These are phyloP conservation scores for Hyphopichia pseudoburtonii DNA, from an alignment of 1,139 yeast genomes.

Conservation along the genomic window DNA sequence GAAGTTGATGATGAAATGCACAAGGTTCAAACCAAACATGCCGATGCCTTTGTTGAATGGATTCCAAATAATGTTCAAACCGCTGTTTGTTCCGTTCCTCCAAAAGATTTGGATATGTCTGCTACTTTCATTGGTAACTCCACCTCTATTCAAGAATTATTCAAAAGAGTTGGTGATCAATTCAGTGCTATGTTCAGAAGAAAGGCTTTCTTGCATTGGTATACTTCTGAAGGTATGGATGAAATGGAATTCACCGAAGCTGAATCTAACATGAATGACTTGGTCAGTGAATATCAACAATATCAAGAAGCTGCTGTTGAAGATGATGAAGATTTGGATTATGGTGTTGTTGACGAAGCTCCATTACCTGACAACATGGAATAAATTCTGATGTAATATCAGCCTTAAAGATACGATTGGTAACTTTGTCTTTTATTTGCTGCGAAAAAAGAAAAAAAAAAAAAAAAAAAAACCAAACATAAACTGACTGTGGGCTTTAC, in stretches of 20 bases:
- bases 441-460: slow-evolving; percentile 29
- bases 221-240: slow-evolving; percentile 94
- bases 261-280: slow-evolving; percentile 76
- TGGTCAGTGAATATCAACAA: slow-evolving; percentile 88
- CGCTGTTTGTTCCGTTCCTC: slow-evolving; percentile 88
- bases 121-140: slow-evolving; percentile 93
- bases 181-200: slow-evolving; percentile 91
- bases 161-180: slow-evolving; percentile 87
- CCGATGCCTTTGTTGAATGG: slow-evolving; percentile 90
- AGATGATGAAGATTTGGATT: slow-evolving; percentile 70
- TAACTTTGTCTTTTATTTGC: slow-evolving; percentile 4
- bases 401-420: slow-evolving; percentile 2
- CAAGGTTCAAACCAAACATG: slow-evolving; percentile 78
- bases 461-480: slow-evolving; percentile 4
- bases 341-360: slow-evolving; percentile 59
- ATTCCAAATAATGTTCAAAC: slow-evolving; percentile 96
- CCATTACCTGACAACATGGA: slow-evolving; percentile 57
- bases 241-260: slow-evolving; percentile 93
- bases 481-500: too few relatives aligned
- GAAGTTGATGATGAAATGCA: slow-evolving; percentile 94
- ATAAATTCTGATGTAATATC: slow-evolving; percentile 15
- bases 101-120: slow-evolving; percentile 80
- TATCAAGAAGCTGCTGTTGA: slow-evolving; percentile 82
- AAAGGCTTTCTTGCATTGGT: slow-evolving; percentile 96
- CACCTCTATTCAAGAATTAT: slow-evolving; percentile 86